These are phyloP conservation scores for Fusarium sp. DNA, from an alignment of 2,329 filamentous ascomycete species.

Conservation along the genomic window DNA sequence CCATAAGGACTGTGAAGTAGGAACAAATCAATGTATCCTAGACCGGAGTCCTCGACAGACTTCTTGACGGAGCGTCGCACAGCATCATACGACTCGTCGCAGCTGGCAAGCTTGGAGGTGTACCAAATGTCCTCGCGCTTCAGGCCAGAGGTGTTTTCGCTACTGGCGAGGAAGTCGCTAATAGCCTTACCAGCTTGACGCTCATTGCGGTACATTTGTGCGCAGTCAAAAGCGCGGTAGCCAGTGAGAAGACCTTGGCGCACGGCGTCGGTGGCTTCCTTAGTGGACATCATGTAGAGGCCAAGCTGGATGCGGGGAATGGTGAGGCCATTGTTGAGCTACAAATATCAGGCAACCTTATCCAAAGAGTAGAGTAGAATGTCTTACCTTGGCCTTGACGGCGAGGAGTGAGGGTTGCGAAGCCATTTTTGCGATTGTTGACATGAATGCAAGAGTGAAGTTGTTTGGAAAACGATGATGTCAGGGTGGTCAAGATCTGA, in stretches of 20 bases:
- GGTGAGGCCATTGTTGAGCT: constrained; percentile 75
- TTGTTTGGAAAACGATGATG: constrained; percentile 13
- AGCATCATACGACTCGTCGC: constrained; percentile 74
- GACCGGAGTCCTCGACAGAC: constrained; percentile 74
- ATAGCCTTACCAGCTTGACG: constrained; percentile 78
- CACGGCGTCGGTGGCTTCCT: constrained; percentile 72
- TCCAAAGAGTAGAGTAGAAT: fast-evolving
- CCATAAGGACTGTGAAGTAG: constrained; percentile 86
- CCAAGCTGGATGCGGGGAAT: constrained; percentile 83
- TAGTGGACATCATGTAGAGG: constrained; percentile 78
- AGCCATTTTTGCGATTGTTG: constrained; percentile 31
- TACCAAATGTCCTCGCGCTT: constrained; percentile 82
- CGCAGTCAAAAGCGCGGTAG: constrained; percentile 67
- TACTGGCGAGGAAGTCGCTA: constrained; percentile 66
- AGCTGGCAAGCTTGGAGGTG: constrained; percentile 82
- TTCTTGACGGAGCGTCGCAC: constrained; percentile 77
- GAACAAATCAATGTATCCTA: constrained; percentile 86
- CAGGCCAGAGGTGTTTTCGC: constrained; percentile 65
- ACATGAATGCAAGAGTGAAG: not conserved
- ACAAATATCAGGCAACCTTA: not conserved
- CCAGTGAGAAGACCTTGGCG: constrained; percentile 69
- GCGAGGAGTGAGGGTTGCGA: constrained; percentile 44
- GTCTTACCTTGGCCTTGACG: constrained; percentile 40
- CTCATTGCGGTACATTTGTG: constrained; percentile 78
- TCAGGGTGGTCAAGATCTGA: constrained; percentile 19